A percentile compares a stretch with the other conserved stretches of the same genome.
Evolutionary conservation across 352 stramenopile species (phyloP).

Genomic region (Nothophytophthora sp.): DNA sequence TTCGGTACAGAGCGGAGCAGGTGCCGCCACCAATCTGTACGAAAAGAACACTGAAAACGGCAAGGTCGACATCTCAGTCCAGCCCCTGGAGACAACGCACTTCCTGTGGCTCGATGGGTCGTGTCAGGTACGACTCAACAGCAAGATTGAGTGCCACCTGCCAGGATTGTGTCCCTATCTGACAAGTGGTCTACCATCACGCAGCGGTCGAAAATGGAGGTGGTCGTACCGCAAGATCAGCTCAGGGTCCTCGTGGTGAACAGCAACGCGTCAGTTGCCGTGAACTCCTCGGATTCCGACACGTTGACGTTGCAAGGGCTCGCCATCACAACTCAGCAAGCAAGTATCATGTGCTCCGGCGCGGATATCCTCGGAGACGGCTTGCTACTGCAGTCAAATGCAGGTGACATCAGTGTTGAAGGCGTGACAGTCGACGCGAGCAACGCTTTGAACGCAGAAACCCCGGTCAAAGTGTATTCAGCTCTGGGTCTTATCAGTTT

Average conservation of each 20-base stretch:
- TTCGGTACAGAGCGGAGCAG: constrained; percentile 18
- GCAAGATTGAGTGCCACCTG: not conserved
- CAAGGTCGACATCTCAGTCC: constrained; percentile 24
- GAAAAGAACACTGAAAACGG: constrained; percentile 22
- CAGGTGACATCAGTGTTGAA: constrained; percentile 54
- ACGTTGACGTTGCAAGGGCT: constrained; percentile 33
- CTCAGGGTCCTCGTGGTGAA: constrained; percentile 31
- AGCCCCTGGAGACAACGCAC: constrained; percentile 36
- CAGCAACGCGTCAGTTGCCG: constrained; percentile 55
- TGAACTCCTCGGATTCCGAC: constrained; percentile 30
- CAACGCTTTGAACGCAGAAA: constrained; percentile 24
- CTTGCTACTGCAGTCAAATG: constrained; percentile 38
- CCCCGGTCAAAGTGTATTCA: constrained; percentile 34
- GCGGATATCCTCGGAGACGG: constrained; percentile 33
- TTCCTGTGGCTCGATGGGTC: constrained; percentile 75
- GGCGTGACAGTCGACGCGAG: constrained; percentile 42
- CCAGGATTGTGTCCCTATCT: not conserved
- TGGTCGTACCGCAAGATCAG: constrained; percentile 33
- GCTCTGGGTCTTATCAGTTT: constrained; percentile 48
- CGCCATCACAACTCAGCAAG: constrained; percentile 38
- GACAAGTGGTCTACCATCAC: not conserved
- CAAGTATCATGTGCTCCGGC: constrained; percentile 50
- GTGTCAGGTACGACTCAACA: constrained; percentile 58
- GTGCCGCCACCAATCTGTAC: constrained; percentile 25
- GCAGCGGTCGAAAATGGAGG: constrained; percentile 44